Percentiles rank a stretch among this genome's conserved stretches.
Conservation (phyloP, 257 asterid species). For the Jacaranda mimosifolia region DNA sequence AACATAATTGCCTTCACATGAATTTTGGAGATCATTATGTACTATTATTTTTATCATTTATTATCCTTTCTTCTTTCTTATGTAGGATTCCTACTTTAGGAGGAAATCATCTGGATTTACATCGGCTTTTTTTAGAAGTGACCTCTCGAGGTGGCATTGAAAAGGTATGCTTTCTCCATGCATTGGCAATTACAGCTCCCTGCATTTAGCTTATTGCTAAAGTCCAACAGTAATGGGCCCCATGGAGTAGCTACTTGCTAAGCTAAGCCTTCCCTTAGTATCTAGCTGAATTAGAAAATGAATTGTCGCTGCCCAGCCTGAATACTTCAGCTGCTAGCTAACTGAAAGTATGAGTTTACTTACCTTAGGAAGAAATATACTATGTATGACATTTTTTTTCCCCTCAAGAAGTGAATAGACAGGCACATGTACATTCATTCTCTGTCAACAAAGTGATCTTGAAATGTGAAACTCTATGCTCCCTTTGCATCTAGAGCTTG, state of each 20-base stretch:
- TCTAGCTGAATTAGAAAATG: conserved; percentile 4
- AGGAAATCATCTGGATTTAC: conserved; percentile 79
- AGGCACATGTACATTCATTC: not conserved
- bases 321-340: not conserved
- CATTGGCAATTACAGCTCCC: not conserved
- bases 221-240: not conserved
- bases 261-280: conserved; percentile 10
- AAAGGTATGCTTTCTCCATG: conserved; percentile 64
- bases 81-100: conserved; percentile 84
- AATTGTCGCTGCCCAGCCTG: not conserved
- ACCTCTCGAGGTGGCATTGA: conserved; percentile 95
- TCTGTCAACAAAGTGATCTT: not conserved
- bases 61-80: conserved; percentile 30
- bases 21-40: conserved; percentile 18
- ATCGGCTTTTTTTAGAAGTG: conserved; percentile 87
- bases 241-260: not conserved
- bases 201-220: conserved; percentile 12
- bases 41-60: not conserved
- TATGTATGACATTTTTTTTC: too few relatives aligned
- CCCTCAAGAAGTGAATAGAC: too few relatives aligned
- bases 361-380: too few relatives aligned
- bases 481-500: not conserved
- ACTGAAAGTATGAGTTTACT: not conserved
- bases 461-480: not conserved
- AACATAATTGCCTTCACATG: not conserved